phyloP scores from a whole-genome alignment of 495 filamentous ascomycete species.

The Glarea lozoyensis region DNA sequence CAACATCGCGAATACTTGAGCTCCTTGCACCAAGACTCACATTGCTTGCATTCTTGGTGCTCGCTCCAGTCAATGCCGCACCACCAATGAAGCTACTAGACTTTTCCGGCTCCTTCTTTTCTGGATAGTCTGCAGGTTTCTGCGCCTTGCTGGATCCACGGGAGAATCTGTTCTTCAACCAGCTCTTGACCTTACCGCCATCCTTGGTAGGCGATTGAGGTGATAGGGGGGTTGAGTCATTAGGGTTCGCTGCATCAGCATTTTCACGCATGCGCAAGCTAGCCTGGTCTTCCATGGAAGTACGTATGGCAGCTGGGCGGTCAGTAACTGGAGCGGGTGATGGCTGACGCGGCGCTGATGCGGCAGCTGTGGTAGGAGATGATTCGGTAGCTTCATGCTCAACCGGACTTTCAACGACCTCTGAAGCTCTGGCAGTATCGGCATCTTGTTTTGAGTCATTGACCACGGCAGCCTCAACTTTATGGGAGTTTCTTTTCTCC shows the following conservation, averaged over 20 bases:
- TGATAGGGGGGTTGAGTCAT: slow-evolving; percentile 8
- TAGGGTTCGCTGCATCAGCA: slow-evolving; percentile 22
- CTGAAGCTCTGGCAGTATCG: background rate
- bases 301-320: slow-evolving; percentile 9
- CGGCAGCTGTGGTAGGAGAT: background rate
- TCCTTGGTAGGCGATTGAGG: slow-evolving; percentile 12
- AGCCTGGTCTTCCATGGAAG: slow-evolving; percentile 19
- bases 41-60: slow-evolving; percentile 22
- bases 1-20: background rate
- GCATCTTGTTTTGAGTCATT: background rate
- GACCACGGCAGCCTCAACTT: background rate
- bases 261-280: slow-evolving; percentile 16
- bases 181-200: slow-evolving; percentile 43
- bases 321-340: no score
- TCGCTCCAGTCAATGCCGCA: slow-evolving; percentile 28
- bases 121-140: slow-evolving; percentile 22
- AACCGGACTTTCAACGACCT: background rate
- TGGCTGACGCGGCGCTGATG: background rate
- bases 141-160: slow-evolving; percentile 29
- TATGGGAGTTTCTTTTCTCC: slow-evolving; percentile 11
- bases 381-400: background rate
- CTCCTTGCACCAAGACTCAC: slow-evolving; percentile 24
- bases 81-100: slow-evolving; percentile 39
- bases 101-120: slow-evolving; percentile 15
- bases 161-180: slow-evolving; percentile 49